Base-by-base conservation (phyloP, 805 yeast genomes). In the Pichia pseudocactophila region DNA sequence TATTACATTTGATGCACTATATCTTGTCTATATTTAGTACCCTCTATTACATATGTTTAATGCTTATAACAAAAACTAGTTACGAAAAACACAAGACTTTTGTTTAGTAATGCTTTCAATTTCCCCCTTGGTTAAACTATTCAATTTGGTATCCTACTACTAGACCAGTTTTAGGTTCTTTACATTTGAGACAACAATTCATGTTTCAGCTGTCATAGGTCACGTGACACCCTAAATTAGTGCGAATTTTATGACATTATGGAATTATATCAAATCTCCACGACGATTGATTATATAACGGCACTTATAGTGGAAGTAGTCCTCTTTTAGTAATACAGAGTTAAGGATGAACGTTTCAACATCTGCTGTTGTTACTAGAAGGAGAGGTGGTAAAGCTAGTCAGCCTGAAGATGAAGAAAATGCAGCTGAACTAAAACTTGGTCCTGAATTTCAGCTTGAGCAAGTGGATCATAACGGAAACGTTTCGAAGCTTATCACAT, bases 341-440 rank as follows among this genome's bases (percentile, higher is more conserved):
- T 15, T 12, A 15, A 57, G 22, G 16, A 87, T 88, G 96, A 88
- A 88, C 61, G 79, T 86, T 32, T 83, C 95, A 30, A 85, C 95
- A 31, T 84, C 95, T 40, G 84, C 96, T 4, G 74, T 86, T 39
- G 90, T 89, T 22, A 84, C 83, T 36, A 76, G 87, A 58, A 79
- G 95, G 66, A 76, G 95, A 62, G 76, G 80, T 40, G 74, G 69
- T 44, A 70, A 70, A 49, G 70, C 73, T 22, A 70, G 63, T 47
- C 78, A 66, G 55, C 80, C 78, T 45, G 89, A 80, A 45, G 95
- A 85, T 50, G 97, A 89, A 56, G 97, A 90, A 58, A 94, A 92
- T 56, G 94, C 97, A 0, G 78, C 96, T 0, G 73, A 75, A 40
- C 71, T 92, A 52, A 82, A 83, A 56, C 73, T 92, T 43, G 98